Conservation (phyloP, 2,329 filamentous ascomycete genomes). For the Chalara sp. region DNA sequence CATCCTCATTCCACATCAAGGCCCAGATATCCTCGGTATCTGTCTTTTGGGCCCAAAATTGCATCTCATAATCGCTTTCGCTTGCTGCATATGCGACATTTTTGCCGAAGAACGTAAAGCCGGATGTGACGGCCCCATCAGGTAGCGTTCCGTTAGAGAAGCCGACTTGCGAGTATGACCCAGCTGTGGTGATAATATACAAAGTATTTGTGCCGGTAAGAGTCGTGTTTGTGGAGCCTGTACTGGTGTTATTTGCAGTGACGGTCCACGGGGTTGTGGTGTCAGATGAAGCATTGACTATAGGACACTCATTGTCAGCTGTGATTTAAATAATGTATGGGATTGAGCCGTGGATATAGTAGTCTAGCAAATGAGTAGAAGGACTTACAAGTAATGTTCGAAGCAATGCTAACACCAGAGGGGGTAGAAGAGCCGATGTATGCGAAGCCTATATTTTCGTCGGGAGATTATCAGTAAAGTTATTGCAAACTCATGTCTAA, state of each 20-base stretch:
- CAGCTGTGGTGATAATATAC: background rate
- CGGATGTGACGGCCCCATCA: background rate
- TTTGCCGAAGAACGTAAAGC: background rate
- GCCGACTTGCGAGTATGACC: background rate
- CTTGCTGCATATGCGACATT: background rate
- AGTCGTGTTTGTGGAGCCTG: background rate
- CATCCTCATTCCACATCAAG: conserved; percentile 1
- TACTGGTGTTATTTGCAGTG: conserved; percentile 51
- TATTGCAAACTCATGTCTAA: no score
- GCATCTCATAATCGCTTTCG: background rate
- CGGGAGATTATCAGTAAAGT: no score
- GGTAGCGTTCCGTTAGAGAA: background rate
- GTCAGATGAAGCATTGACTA: no score
- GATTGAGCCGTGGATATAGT: no score
- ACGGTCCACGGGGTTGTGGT: no score
- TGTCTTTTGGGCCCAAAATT: background rate
- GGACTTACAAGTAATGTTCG: no score
- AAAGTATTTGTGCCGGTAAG: background rate
- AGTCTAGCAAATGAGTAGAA: no score
- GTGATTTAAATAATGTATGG: no score
- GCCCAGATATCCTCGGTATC: background rate
- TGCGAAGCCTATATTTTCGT: no score
- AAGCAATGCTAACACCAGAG: no score
- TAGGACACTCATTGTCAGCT: no score
- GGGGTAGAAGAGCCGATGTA: no score